Percentiles rank a stretch among this genome's conserved stretches.
Evolutionary conservation across 305 asterid genomes (phyloP).

Genomic region (Caryopteris hybrid): DNA sequence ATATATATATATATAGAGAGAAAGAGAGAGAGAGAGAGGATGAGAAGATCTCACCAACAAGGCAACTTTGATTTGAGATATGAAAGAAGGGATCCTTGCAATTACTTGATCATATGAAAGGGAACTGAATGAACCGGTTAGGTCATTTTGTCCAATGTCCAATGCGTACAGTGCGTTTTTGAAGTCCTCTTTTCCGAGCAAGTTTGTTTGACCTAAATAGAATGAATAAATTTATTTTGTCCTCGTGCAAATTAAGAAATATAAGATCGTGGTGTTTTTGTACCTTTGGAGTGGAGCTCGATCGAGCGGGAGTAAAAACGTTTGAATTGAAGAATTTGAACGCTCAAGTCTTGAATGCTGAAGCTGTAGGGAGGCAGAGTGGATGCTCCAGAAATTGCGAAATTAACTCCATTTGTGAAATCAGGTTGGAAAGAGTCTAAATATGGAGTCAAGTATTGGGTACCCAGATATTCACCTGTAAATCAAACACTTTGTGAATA

Average conservation of each 20-base stretch:
- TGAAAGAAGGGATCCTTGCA: conserved; percentile 36
- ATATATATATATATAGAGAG: background rate
- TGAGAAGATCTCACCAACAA: conserved; percentile 43
- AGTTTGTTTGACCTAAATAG: conserved; percentile 17
- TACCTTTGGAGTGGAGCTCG: conserved; percentile 32
- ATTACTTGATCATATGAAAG: conserved; percentile 35
- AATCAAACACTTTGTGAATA: background rate
- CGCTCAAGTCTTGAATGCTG: conserved; percentile 17
- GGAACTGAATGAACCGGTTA: conserved; percentile 23
- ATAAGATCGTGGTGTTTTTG: background rate
- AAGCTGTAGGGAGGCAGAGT: conserved; percentile 28
- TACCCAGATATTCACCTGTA: conserved; percentile 39
- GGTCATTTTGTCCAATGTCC: conserved; percentile 62
- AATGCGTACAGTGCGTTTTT: conserved; percentile 37
- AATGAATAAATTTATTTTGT: background rate
- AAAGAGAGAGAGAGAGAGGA: background rate
- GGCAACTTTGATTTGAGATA: conserved; percentile 42
- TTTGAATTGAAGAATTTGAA: conserved; percentile 36
- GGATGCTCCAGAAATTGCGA: conserved; percentile 36
- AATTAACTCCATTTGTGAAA: conserved; percentile 43
- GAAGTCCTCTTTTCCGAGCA: conserved; percentile 26
- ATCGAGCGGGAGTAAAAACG: conserved; percentile 28
- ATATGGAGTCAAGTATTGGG: conserved; percentile 40
- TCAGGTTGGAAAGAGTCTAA: conserved; percentile 36
- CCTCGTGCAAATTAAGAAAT: too few relatives aligned